Percentiles rank a stretch among this genome's conserved stretches.
phyloP scores from a whole-genome alignment of 2,329 filamentous ascomycete genomes.

The Exophiala calicioides region DNA sequence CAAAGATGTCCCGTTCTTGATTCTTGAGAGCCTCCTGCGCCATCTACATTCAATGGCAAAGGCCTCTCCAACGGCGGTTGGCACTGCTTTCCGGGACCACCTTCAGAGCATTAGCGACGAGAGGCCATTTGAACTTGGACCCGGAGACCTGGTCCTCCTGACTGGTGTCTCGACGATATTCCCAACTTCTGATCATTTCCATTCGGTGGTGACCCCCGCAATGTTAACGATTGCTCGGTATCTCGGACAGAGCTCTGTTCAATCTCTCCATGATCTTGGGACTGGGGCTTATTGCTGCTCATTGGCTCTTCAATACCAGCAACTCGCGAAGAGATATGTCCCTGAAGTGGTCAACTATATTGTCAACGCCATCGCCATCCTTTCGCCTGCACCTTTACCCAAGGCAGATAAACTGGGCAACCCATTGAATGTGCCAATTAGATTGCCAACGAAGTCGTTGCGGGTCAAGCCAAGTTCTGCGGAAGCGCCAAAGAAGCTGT shows the following conservation, averaged over 20 bases:
- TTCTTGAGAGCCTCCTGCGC: slow-evolving; percentile 77
- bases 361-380: slow-evolving; percentile 68
- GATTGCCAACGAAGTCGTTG: slow-evolving; percentile 48
- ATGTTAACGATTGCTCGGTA: slow-evolving; percentile 82
- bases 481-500: slow-evolving; percentile 53
- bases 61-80: slow-evolving; percentile 76
- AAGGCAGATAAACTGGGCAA: slow-evolving; percentile 13
- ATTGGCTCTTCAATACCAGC: slow-evolving; percentile 79
- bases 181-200: slow-evolving; percentile 95
- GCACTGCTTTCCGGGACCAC: slow-evolving; percentile 73
- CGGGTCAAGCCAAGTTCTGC: slow-evolving; percentile 47
- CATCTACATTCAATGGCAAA: slow-evolving; percentile 93
- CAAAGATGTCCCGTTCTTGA: slow-evolving; percentile 54
- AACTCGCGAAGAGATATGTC: slow-evolving; percentile 79
- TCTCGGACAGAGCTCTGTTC: slow-evolving; percentile 73
- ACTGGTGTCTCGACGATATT: slow-evolving; percentile 83
- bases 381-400: slow-evolving; percentile 46
- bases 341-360: slow-evolving; percentile 85
- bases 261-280: slow-evolving; percentile 65
- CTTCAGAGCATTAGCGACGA: slow-evolving; percentile 59
- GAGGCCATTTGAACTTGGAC: slow-evolving; percentile 52
- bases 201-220: slow-evolving; percentile 88
- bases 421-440: slow-evolving; percentile 20
- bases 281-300: slow-evolving; percentile 78
- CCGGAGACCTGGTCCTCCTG: slow-evolving; percentile 80